A percentile compares a stretch with the other conserved stretches of the same genome.
phyloP scores from a whole-genome alignment of 768 basidiomycete species.

The Leucocoprinus leucothites region DNA sequence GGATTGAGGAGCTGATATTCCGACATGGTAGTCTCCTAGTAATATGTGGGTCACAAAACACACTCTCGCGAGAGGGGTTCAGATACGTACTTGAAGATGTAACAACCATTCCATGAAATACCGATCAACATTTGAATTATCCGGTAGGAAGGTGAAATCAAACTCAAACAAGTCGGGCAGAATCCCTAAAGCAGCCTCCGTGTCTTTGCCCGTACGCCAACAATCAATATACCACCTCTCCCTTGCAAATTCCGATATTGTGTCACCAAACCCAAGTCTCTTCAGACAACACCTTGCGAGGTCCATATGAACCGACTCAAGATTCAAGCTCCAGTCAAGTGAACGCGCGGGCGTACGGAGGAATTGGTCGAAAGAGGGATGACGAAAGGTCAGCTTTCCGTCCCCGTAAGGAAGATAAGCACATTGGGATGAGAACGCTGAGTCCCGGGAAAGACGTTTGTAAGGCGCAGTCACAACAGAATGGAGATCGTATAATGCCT shows the following conservation, averaged over 20 bases:
- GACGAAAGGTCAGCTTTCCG: not conserved
- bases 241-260: not conserved
- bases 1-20: no score
- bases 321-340: slow-evolving; percentile 1
- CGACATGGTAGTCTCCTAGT: no score
- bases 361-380: slow-evolving; percentile 2
- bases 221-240: slow-evolving; percentile 3
- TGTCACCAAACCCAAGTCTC: no score
- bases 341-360: slow-evolving; percentile 3
- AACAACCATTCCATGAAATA: slow-evolving; percentile 5
- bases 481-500: not conserved
- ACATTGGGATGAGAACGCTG: no score
- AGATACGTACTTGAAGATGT: not conserved
- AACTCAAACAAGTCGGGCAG: slow-evolving; percentile 1
- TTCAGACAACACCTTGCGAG: slow-evolving; percentile 2
- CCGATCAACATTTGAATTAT: not conserved
- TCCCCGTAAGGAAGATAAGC: not conserved
- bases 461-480: not conserved
- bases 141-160: not conserved
- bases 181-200: not conserved
- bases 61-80: not conserved
- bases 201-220: slow-evolving; percentile 7
- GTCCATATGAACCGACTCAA: not conserved
- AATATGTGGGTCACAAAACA: not conserved
- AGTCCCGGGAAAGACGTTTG: not conserved